Evolutionary conservation across 1,284 basidiomycete species (phyloP).

Genomic region (Ganoderma lingzhi): DNA sequence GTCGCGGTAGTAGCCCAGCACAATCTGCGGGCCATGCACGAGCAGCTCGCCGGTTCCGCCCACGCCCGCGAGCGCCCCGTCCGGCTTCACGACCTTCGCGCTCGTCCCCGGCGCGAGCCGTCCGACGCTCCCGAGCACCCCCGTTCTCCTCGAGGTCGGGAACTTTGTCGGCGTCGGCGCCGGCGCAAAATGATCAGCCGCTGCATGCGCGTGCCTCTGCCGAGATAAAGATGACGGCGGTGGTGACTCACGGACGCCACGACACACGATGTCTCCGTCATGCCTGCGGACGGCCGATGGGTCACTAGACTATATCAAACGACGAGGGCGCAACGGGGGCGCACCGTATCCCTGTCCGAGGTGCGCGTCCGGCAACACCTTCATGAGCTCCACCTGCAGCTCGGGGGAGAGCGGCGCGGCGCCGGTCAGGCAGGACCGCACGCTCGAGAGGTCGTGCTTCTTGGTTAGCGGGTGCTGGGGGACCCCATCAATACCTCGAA

Average conservation of each 20-base stretch:
- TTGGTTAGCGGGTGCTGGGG: slow-evolving; percentile 70
- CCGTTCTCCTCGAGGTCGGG: slow-evolving; percentile 30
- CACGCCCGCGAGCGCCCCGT: slow-evolving; percentile 65
- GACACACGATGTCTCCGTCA: slow-evolving; percentile 45
- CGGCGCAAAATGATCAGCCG: too few species aligned
- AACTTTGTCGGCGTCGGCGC: slow-evolving; percentile 44
- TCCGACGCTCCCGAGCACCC: slow-evolving; percentile 46
- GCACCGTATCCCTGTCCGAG: slow-evolving; percentile 75
- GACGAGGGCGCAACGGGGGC: neutral
- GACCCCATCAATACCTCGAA: neutral
- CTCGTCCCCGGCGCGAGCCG: slow-evolving; percentile 46
- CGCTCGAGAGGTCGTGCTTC: slow-evolving; percentile 67
- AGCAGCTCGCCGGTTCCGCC: slow-evolving; percentile 75
- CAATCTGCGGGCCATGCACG: slow-evolving; percentile 65
- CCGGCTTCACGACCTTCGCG: slow-evolving; percentile 63
- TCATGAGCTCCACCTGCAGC: slow-evolving; percentile 61
- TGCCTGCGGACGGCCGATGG: slow-evolving; percentile 36
- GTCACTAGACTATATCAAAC: too few species aligned
- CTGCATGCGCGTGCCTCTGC: neutral
- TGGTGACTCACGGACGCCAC: neutral
- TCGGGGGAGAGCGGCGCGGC: slow-evolving; percentile 82
- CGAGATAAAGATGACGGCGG: neutral
- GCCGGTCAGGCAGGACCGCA: slow-evolving; percentile 68
- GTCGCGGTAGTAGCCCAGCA: slow-evolving; percentile 63
- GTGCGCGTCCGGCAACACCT: slow-evolving; percentile 63